Percentiles rank a stretch among this genome's conserved stretches.
Evolutionary conservation across 2,329 filamentous ascomycete species (phyloP).

Genomic region (Hypoxylon sp.): DNA sequence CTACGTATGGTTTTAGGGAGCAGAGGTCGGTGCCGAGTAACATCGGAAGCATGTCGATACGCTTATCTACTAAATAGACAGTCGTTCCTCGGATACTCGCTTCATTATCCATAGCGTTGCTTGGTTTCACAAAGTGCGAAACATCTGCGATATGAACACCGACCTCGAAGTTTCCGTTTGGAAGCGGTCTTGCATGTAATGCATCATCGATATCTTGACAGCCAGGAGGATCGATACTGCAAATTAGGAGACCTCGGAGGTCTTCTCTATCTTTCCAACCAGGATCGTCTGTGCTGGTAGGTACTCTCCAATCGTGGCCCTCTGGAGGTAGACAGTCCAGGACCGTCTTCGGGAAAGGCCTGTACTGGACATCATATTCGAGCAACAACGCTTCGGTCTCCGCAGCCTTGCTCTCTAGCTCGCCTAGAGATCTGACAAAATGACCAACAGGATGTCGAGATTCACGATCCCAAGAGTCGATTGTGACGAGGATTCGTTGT

Average conservation of each 20-base stretch:
- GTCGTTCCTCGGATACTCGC: conserved; percentile 95
- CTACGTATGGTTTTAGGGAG: conserved; percentile 97
- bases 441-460: conserved; percentile 94
- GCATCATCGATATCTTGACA: conserved; percentile 99
- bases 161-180: conserved; percentile 95
- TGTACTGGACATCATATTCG: conserved; percentile 97
- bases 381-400: conserved; percentile 95
- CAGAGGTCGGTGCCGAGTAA: conserved; percentile 96
- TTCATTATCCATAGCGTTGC: conserved; percentile 96
- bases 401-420: conserved; percentile 96
- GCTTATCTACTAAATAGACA: conserved; percentile 98
- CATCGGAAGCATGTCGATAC: conserved; percentile 99
- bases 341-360: conserved; percentile 95
- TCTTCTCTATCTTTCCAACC: conserved; percentile 91
- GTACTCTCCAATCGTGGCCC: conserved; percentile 95
- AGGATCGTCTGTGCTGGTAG: conserved; percentile 81
- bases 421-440: conserved; percentile 92
- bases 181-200: conserved; percentile 85
- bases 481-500: conserved; percentile 91
- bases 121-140: conserved; percentile 98
- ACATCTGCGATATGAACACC: conserved; percentile 99
- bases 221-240: conserved; percentile 95
- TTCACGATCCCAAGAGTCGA: conserved; percentile 95
- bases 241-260: conserved; percentile 87
- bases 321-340: conserved; percentile 92